Conservation (phyloP, 73 alveolate species). For the Paramecium primaurelia region DNA sequence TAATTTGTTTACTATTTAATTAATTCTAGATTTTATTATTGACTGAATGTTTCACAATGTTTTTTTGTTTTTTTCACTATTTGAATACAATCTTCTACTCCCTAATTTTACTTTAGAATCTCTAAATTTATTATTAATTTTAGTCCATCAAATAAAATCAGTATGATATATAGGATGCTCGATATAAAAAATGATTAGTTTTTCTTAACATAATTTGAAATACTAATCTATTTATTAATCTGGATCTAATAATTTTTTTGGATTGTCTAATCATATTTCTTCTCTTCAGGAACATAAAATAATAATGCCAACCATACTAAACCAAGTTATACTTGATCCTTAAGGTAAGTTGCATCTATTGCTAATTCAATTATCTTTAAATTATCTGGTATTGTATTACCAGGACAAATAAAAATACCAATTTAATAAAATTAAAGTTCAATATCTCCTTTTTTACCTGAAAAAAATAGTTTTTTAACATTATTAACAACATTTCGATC, state of each 20-base stretch:
- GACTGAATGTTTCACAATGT: neutral
- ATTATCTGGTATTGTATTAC: constrained; percentile 48
- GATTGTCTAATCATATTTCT: constrained; percentile 60
- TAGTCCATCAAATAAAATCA: constrained; percentile 55
- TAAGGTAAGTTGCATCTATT: constrained; percentile 37
- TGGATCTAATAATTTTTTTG: constrained; percentile 57
- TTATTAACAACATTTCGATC: constrained; percentile 32
- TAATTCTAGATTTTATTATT: neutral
- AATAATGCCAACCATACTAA: constrained; percentile 36
- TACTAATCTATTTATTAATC: constrained; percentile 48
- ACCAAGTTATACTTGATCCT: constrained; percentile 48
- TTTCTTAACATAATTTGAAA: constrained; percentile 52
- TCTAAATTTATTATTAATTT: constrained; percentile 11
- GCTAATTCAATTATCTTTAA: constrained; percentile 54
- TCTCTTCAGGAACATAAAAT: constrained; percentile 53
- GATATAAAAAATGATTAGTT: constrained; percentile 28
- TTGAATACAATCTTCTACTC: constrained; percentile 17
- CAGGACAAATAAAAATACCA: constrained; percentile 57
- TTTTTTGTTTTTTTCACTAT: neutral
- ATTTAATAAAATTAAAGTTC: constrained; percentile 31
- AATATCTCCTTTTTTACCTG: constrained; percentile 58
- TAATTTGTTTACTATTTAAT: neutral
- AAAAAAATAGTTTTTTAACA: constrained; percentile 23
- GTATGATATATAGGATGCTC: constrained; percentile 24
- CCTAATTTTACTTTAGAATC: constrained; percentile 22